Conservation (phyloP, 177 flowering plant species). For the Vitis hybrid region DNA sequence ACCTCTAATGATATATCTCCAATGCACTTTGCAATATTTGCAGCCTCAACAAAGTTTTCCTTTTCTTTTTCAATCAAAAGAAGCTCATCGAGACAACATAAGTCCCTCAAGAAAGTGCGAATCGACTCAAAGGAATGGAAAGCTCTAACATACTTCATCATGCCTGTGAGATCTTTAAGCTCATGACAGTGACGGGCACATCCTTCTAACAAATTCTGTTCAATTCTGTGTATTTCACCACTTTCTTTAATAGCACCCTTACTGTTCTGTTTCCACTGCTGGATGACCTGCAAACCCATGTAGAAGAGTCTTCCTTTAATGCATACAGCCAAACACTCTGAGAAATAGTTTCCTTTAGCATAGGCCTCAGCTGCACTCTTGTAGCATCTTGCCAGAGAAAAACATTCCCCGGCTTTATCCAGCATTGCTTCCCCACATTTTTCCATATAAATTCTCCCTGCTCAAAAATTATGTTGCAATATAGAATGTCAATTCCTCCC, state of each 20-base stretch:
- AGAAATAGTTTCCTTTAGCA: constrained; percentile 38
- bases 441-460: constrained; percentile 47
- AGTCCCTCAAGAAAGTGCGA: constrained; percentile 9
- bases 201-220: constrained; percentile 37
- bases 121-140: constrained; percentile 33
- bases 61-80: too few species aligned
- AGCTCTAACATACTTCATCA: constrained; percentile 52
- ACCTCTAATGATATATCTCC: constrained; percentile 48
- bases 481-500: background rate
- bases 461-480: background rate
- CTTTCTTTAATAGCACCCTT: background rate
- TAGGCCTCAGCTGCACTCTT: constrained; percentile 47
- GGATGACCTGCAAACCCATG: constrained; percentile 44
- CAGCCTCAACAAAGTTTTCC: too few species aligned
- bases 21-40: background rate
- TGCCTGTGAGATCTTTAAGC: constrained; percentile 26
- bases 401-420: too few species aligned
- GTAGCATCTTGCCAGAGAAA: too few species aligned
- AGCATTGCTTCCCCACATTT: constrained; percentile 36
- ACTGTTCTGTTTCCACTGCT: constrained; percentile 42
- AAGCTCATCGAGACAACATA: too few species aligned
- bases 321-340: constrained; percentile 46
- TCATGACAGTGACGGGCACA: constrained; percentile 37
- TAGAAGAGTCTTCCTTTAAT: constrained; percentile 40
- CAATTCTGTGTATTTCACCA: constrained; percentile 25